Evolutionary conservation across 176 grass and related monocot species (phyloP), one percentile per base, ranked within the genome.

Genomic region (Puccinellia tenuiflora): DNA sequence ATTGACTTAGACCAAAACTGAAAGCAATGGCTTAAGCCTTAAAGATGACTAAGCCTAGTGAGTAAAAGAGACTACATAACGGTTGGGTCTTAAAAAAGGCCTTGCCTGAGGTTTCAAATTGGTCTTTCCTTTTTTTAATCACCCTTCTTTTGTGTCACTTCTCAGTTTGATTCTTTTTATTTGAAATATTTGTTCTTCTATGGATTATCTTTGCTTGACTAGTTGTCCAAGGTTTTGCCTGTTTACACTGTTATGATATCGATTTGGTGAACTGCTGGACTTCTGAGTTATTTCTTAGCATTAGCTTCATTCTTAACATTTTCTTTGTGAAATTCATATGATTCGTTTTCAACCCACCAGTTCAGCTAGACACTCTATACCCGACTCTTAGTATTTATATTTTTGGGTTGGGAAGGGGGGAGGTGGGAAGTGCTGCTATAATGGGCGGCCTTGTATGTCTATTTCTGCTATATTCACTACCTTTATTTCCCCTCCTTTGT

Each of bases 401-500:
- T 72, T 72, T 46, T 72, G 39, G 67, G 12, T 28, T 72, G 22
- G 40, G 48, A n/a, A 55, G 48, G 29, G 50, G 5, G n/a, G 18
- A 51, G 17, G 46, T 31, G 28, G 17, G 28, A 31, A 38, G 39
- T n/a, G 65, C 43, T 71, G 38, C 51, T 76, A 78, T 21, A 55
- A 34, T 88, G 31, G 24, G n/a, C 2, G 24, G 11, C 10, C 50
- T 70, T 81, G 29, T 75, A 38, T 17, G 57, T 65, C 62, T 65
- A 46, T 43, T 76, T 62, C 14, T 51, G 78, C 69, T 79, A 26
- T 87, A 85, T 59, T 88, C 48, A 68, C 38, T 55, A 39, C 68
- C 43, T 29, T 56, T 67, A 73, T 46, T 70, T 40, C 22, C 39
- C 5, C 11, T 33, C 13, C 20, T 62, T n/a, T 82, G 64, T 78